Evolutionary conservation across 2,329 filamentous ascomycete genomes (phyloP), one percentile per base, ranked within the genome.

Genomic region (Fusarium miscanthi): DNA sequence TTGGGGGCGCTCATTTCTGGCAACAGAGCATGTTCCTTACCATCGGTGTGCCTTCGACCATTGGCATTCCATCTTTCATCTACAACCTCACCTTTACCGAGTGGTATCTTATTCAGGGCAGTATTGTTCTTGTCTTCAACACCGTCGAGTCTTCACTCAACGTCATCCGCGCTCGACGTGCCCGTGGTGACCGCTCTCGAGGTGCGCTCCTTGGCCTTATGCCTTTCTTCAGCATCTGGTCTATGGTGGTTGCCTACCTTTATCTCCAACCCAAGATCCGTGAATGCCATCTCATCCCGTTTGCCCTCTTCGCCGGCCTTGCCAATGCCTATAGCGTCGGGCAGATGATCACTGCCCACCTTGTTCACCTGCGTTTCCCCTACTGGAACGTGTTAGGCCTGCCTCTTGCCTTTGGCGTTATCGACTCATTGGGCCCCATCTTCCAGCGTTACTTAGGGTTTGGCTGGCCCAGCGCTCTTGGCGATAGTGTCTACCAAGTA

Each of bases 261-360:
- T 91, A 89, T 78, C 89, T 98, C 73, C 94, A 98, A 80, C 95
- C 95, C 8, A 85, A 88, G 70, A 97, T 98, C 78, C 88, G 97
- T 70, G 86, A 92, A 81, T 86, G 91, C 79, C 94, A 98, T 80
- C 87, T 98, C 13, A 89, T 99, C 23, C 95, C 96, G 3, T 98
- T 99, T 81, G 87, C 92, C 72, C 87, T 98, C 80, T 98, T 96
- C 80, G 92, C 93, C 45, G 95, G 95, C 61, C 85, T 98, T 63
- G 88, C 97, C 79, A 98, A 98, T 80, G 95, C 96, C 69, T 98
- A 98, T 85, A 93, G 93, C 57, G 95, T 98, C 63, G 95, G 95
- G 11, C 93, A 95, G 81, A 98, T 98, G 85, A 98, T 98, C 83
- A 94, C 94, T 46, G 95, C 95, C 1, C 96, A 99, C 82, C 87